Evolutionary conservation across 2,329 filamentous ascomycete species (phyloP).

Genomic region (Xylariaceae sp.): DNA sequence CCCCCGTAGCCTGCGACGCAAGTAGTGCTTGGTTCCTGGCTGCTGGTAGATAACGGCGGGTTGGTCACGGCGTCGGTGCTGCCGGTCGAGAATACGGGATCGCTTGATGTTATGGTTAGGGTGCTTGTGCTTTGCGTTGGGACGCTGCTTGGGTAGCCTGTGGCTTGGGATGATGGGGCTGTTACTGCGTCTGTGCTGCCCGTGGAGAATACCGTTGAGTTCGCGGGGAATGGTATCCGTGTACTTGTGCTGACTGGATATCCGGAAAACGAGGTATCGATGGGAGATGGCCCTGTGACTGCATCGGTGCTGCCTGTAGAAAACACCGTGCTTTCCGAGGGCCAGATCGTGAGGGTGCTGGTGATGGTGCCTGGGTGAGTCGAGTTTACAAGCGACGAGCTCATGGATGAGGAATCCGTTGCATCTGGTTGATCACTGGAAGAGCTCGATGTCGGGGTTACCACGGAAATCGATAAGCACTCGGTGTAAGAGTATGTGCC

Average conservation of each 20-base stretch:
- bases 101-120: constrained; percentile 12
- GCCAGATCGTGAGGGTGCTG: constrained; percentile 11
- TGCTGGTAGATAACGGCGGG: constrained; percentile 9
- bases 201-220: constrained; percentile 11
- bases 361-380: background rate
- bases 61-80: constrained; percentile 14
- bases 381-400: background rate
- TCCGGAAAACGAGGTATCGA: background rate
- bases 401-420: background rate
- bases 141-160: constrained; percentile 8
- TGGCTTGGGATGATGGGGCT: constrained; percentile 8
- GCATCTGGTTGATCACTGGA: constrained; percentile 4
- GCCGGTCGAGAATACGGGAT: background rate
- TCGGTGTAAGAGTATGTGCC: constrained; percentile 24
- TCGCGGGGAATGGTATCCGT: background rate
- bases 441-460: constrained; percentile 3
- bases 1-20: constrained; percentile 14
- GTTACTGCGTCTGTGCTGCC: constrained; percentile 16
- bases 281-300: constrained; percentile 9
- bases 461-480: constrained; percentile 21
- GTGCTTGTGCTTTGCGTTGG: constrained; percentile 10
- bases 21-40: constrained; percentile 8
- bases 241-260: constrained; percentile 11
- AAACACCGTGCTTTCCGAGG: constrained; percentile 2
- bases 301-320: constrained; percentile 18